phyloP scores from a whole-genome alignment of 148 eudicot genomes.

The Fagopyrum tataricum region DNA sequence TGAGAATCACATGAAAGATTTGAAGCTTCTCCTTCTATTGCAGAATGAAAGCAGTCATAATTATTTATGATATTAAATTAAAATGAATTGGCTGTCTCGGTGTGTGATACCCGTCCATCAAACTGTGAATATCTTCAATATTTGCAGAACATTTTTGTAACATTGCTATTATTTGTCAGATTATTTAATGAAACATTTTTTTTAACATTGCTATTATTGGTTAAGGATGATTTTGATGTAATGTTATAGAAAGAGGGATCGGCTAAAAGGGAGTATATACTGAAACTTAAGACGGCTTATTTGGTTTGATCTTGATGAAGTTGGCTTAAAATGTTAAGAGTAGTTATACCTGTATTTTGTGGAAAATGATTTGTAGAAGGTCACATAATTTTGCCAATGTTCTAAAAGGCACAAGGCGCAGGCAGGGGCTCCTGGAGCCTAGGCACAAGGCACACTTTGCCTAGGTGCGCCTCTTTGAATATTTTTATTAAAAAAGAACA shows the following conservation, averaged over 20 bases:
- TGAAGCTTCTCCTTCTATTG: not conserved
- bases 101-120: not conserved
- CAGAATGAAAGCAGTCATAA: not conserved
- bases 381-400: not conserved
- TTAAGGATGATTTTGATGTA: constrained; percentile 4
- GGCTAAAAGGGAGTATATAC: not conserved
- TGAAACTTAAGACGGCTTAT: not conserved
- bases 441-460: too few relatives aligned
- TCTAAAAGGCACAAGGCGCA: too few relatives aligned
- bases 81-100: not conserved
- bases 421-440: too few relatives aligned
- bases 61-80: not conserved
- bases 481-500: too few relatives aligned
- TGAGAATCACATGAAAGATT: not conserved
- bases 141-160: not conserved
- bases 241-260: not conserved
- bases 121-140: not conserved
- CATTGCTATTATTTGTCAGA: not conserved
- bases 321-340: not conserved
- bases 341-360: not conserved
- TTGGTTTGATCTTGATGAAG: not conserved
- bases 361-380: not conserved
- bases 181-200: too few relatives aligned
- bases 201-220: not conserved
- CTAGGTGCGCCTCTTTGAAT: too few relatives aligned